phyloP scores from a whole-genome alignment of 768 basidiomycete genomes.

The Suillus cothurnatus region DNA sequence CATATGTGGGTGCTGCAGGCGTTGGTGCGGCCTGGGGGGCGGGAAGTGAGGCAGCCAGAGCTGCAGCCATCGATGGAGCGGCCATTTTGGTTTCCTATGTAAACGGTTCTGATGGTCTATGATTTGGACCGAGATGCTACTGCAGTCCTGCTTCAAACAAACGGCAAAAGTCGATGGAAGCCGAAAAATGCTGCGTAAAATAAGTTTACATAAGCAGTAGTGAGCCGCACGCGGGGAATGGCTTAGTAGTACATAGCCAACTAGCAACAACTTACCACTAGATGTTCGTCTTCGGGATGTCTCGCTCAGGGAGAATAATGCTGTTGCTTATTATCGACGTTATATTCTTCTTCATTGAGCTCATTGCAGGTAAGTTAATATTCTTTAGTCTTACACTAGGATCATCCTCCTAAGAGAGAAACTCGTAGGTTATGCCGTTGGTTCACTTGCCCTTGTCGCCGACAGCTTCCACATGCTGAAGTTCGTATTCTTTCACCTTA shows the following conservation, averaged over 20 bases:
- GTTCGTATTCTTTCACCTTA: constrained; percentile 44
- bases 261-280: background rate
- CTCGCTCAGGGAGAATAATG: constrained; percentile 73
- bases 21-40: constrained; percentile 57
- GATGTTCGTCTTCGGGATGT: constrained; percentile 38
- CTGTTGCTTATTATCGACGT: constrained; percentile 84
- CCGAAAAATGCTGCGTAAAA: background rate
- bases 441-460: constrained; percentile 92
- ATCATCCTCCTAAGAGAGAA: background rate
- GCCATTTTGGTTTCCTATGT: constrained; percentile 44
- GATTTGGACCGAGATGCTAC: background rate
- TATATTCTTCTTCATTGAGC: constrained; percentile 84
- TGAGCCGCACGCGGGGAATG: background rate
- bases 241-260: background rate
- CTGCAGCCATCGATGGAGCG: constrained; percentile 89
- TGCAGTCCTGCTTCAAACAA: background rate
- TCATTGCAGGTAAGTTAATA: constrained; percentile 66
- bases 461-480: constrained; percentile 99
- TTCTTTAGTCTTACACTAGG: background rate
- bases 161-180: background rate
- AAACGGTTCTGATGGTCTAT: background rate
- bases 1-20: constrained; percentile 70
- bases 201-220: background rate
- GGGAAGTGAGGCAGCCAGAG: constrained; percentile 83
- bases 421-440: constrained; percentile 84